Conservation (phyloP, 2,329 filamentous ascomycete species). For the Penicillium sp. region DNA sequence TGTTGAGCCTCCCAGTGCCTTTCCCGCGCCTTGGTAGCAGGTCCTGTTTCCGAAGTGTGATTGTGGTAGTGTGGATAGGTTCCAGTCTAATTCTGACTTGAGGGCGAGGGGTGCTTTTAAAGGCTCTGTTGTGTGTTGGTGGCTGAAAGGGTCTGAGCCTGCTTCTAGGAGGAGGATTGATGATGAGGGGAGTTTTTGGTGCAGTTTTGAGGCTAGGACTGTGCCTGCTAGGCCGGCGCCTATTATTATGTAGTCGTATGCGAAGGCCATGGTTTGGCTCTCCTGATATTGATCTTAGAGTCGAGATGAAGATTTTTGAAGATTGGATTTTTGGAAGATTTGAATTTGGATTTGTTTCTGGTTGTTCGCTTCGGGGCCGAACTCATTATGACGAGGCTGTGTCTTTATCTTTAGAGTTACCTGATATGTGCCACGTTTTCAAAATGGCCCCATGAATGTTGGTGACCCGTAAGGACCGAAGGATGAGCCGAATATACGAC, state of each 20-base stretch:
- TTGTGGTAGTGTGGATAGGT: not conserved
- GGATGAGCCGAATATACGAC: not conserved
- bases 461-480: not conserved
- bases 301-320: too few relatives aligned
- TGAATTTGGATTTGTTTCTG: not conserved
- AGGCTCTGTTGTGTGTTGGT: not conserved
- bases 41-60: not conserved
- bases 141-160: conserved; percentile 24
- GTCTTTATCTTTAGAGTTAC: not conserved
- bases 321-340: too few relatives aligned
- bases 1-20: not conserved
- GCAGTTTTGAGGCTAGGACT: conserved; percentile 32
- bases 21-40: not conserved
- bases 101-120: not conserved
- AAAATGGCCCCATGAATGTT: not conserved
- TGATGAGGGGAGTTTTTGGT: conserved; percentile 15
- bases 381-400: not conserved
- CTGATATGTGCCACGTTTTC: not conserved
- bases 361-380: not conserved
- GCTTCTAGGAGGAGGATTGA: conserved; percentile 35
- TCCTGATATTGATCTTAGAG: too few relatives aligned
- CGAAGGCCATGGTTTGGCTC: not conserved
- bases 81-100: not conserved
- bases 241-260: conserved; percentile 25
- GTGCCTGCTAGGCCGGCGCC: conserved; percentile 32